Percentiles rank a stretch among this genome's conserved stretches.
Conservation (phyloP, 2,329 filamentous ascomycete genomes). For the Phialemonium atrogriseum region DNA sequence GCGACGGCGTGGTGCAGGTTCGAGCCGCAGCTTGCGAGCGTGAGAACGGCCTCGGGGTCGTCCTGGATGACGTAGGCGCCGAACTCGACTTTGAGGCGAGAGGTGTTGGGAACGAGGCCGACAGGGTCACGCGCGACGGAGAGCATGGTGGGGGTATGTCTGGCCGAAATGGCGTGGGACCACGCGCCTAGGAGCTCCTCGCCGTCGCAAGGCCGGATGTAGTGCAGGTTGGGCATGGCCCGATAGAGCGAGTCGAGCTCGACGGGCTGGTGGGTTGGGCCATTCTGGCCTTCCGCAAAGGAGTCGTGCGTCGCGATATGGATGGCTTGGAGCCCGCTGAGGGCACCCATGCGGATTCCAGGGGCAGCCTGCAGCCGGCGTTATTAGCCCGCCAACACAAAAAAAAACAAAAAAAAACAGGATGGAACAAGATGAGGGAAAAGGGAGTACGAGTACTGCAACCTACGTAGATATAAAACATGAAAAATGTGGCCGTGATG, state of each 20-base stretch:
- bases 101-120: slow-evolving; percentile 22
- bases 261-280: slow-evolving; percentile 48
- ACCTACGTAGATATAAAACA: slow-evolving; percentile 54
- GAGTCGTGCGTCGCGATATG: slow-evolving; percentile 46
- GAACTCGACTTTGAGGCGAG: slow-evolving; percentile 21
- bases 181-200: slow-evolving; percentile 42
- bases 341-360: too few species aligned
- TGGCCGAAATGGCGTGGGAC: slow-evolving; percentile 23
- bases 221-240: slow-evolving; percentile 45
- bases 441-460: too few species aligned
- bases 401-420: too few species aligned
- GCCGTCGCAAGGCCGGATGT: slow-evolving; percentile 44
- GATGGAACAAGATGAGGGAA: too few species aligned
- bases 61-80: slow-evolving; percentile 31
- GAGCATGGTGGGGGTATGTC: slow-evolving; percentile 30
- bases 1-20: slow-evolving; percentile 33
- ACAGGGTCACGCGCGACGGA: slow-evolving; percentile 32
- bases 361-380: too few species aligned
- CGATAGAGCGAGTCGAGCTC: slow-evolving; percentile 41
- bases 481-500: slow-evolving; percentile 47
- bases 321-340: slow-evolving; percentile 39
- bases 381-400: too few species aligned
- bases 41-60: slow-evolving; percentile 26
- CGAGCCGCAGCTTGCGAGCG: slow-evolving; percentile 27
- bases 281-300: slow-evolving; percentile 46